phyloP scores from a whole-genome alignment of 176 grass and related monocot genomes.

The Bromus sterilis region DNA sequence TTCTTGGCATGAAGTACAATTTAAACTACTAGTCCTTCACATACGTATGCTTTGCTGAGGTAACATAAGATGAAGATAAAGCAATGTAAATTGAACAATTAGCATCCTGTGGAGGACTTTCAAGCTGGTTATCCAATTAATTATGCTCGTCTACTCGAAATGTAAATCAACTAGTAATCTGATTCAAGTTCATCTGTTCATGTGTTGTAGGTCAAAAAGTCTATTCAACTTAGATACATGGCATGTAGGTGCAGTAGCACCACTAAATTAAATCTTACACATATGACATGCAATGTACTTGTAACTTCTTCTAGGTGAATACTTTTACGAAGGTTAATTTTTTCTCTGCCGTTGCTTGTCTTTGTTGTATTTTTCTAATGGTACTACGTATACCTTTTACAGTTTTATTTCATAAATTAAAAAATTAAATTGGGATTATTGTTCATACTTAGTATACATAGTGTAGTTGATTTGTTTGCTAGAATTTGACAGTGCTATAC shows the following conservation, averaged over 20 bases:
- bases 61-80: slow-evolving; percentile 6
- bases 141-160: not conserved
- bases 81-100: not conserved
- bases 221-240: not conserved
- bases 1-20: not conserved
- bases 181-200: not conserved
- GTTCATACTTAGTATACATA: not conserved
- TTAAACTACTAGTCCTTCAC: not conserved
- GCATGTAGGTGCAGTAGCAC: not conserved
- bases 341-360: not conserved
- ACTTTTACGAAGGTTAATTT: not conserved
- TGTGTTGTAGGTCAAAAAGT: not conserved
- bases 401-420: not conserved
- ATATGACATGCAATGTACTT: not conserved
- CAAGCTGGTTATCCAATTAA: not conserved
- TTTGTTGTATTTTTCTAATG: not conserved
- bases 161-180: not conserved
- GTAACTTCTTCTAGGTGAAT: not conserved
- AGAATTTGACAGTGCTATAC: not conserved
- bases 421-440: not conserved
- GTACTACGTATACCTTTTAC: not conserved
- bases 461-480: not conserved
- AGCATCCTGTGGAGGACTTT: not conserved
- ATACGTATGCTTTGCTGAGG: not conserved
- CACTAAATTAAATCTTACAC: not conserved